phyloP scores from a whole-genome alignment of 2,329 filamentous ascomycete genomes.

The Aspergillus sclerotialis region DNA sequence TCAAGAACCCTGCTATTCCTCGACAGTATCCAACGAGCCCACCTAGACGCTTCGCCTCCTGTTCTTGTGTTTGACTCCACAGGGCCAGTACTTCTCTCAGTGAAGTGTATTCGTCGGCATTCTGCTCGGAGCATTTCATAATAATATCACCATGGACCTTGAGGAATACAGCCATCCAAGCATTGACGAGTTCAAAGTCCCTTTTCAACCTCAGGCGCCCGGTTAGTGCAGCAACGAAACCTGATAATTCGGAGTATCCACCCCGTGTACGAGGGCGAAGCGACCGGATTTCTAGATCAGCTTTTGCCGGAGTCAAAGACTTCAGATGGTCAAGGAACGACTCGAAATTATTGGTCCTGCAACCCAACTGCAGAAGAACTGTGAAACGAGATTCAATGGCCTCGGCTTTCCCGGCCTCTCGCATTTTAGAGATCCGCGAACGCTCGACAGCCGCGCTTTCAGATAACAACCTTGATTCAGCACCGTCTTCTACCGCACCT shows the following conservation, averaged over 20 bases:
- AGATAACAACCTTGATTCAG: slow-evolving; percentile 19
- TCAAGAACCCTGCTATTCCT: slow-evolving; percentile 76
- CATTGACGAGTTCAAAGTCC: slow-evolving; percentile 91
- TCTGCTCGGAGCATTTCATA: slow-evolving; percentile 36
- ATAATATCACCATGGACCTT: slow-evolving; percentile 65
- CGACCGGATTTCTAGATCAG: slow-evolving; percentile 85
- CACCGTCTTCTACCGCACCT: slow-evolving; percentile 18
- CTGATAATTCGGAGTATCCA: slow-evolving; percentile 60
- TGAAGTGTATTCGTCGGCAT: slow-evolving; percentile 36
- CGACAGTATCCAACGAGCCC: slow-evolving; percentile 78
- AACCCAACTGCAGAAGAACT: slow-evolving; percentile 38
- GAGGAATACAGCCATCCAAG: slow-evolving; percentile 95
- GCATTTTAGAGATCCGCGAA: slow-evolving; percentile 64
- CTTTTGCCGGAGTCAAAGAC: slow-evolving; percentile 70
- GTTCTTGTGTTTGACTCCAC: slow-evolving; percentile 68
- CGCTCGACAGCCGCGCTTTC: slow-evolving; percentile 41
- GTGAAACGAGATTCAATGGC: slow-evolving; percentile 37
- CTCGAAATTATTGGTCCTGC: slow-evolving; percentile 53
- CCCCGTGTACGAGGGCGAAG: slow-evolving; percentile 46
- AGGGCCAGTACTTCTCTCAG: slow-evolving; percentile 55
- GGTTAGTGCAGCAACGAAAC: slow-evolving; percentile 78
- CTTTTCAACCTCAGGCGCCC: slow-evolving; percentile 58
- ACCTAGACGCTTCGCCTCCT: slow-evolving; percentile 64
- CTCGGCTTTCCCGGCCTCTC: slow-evolving; percentile 39
- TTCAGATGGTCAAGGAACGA: slow-evolving; percentile 73